These are phyloP conservation scores for Cyclotella sp. DNA, from an alignment of 108 stramenopile genomes.

Conservation along the genomic window DNA sequence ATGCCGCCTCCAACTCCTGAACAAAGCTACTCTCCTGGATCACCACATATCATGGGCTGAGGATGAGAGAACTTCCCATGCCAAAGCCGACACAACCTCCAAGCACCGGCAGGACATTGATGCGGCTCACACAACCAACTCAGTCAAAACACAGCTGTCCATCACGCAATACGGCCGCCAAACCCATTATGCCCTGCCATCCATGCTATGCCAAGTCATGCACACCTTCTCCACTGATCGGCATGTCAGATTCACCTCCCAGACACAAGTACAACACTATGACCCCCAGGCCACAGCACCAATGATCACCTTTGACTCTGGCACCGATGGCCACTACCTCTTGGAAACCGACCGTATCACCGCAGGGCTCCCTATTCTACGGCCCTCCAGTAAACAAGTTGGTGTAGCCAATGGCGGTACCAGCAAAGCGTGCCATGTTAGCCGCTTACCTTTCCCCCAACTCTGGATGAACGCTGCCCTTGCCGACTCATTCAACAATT, in stretches of 20 bases:
- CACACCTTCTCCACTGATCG: neutral
- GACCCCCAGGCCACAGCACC: neutral
- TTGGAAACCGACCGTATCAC: neutral
- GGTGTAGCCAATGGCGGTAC: slow-evolving; percentile 5
- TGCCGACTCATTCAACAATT: slow-evolving; percentile 2
- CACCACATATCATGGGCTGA: slow-evolving; percentile 1
- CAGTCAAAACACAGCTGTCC: neutral
- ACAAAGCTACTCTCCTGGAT: neutral
- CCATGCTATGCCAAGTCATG: neutral
- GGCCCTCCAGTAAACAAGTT: neutral
- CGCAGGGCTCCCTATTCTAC: neutral
- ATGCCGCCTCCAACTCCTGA: neutral
- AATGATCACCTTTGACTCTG: neutral
- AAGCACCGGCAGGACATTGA: neutral
- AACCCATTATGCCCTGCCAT: neutral
- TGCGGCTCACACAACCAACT: neutral
- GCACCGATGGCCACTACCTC: slow-evolving; percentile 1
- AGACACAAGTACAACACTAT: neutral
- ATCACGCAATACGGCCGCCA: neutral
- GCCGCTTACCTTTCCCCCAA: neutral
- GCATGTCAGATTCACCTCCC: neutral
- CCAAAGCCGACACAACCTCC: neutral
- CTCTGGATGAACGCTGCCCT: neutral
- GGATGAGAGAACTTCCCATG: neutral
- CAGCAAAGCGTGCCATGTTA: neutral